Evolutionary conservation across 176 grass and related monocot genomes (phyloP).

Genomic region (Musa beccarii): DNA sequence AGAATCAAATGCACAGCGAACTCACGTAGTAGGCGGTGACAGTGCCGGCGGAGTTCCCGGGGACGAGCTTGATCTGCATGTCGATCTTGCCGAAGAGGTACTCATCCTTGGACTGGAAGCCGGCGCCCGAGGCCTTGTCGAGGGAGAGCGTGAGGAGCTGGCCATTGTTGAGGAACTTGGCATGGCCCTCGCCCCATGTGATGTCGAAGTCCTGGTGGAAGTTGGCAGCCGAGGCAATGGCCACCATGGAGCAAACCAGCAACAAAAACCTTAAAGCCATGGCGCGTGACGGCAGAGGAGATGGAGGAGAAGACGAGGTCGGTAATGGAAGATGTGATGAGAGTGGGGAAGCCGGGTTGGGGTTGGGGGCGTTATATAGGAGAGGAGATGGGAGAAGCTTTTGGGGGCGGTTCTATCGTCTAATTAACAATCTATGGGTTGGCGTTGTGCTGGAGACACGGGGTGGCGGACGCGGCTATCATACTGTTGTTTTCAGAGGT

Average conservation of each 20-base stretch:
- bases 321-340: too few species aligned
- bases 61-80: conserved; percentile 11
- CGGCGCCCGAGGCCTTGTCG: background rate
- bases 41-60: conserved; percentile 5
- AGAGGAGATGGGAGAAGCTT: too few species aligned
- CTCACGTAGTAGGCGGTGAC: conserved; percentile 10
- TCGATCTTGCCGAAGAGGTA: conserved; percentile 6
- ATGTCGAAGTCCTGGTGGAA: background rate
- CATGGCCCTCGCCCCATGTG: background rate
- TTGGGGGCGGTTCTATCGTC: too few species aligned
- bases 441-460: too few species aligned
- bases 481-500: background rate
- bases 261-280: too few species aligned
- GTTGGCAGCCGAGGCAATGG: background rate
- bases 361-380: too few species aligned
- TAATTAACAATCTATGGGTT: too few species aligned
- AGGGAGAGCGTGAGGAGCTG: background rate
- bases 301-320: too few species aligned
- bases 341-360: too few species aligned
- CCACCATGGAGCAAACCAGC: background rate
- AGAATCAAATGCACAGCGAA: too few species aligned
- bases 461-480: background rate
- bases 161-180: background rate
- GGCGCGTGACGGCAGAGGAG: too few species aligned
- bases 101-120: conserved; percentile 2